Evolutionary conservation across 129 eudicot genomes (phyloP).

Genomic region (Erigeron canadensis): DNA sequence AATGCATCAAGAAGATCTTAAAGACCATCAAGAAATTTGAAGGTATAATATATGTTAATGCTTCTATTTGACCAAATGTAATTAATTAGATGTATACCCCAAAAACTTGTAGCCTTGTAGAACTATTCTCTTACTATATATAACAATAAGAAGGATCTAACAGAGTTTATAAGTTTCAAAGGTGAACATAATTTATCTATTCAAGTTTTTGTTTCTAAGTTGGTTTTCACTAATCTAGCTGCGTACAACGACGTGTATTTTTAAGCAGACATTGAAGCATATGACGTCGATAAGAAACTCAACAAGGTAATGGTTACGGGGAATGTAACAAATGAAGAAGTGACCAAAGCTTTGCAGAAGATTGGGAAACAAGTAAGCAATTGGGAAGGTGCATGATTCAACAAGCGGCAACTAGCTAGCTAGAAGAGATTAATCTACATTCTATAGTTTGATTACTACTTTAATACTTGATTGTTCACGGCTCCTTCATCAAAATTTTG

Average conservation of each 20-base stretch:
- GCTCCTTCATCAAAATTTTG: conserved; percentile 11
- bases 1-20: conserved; percentile 93
- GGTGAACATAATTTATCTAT: no score
- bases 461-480: conserved; percentile 1
- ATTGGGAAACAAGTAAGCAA: conserved; percentile 73
- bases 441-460: no score
- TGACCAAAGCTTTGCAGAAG: conserved; percentile 72
- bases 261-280: conserved; percentile 82
- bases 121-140: no score
- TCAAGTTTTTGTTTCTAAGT: not conserved
- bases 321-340: conserved; percentile 71
- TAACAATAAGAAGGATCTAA: no score
- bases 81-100: not conserved
- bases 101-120: no score
- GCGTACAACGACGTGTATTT: not conserved
- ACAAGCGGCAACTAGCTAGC: conserved; percentile 12
- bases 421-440: not conserved
- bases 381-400: conserved; percentile 48
- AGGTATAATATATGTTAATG: conserved; percentile 43
- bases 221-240: conserved; percentile 4
- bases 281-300: conserved; percentile 61
- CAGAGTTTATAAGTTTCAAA: no score
- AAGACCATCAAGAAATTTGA: conserved; percentile 91
- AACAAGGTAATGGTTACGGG: conserved; percentile 86
- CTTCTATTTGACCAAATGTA: conserved; percentile 1